Conservation (phyloP, 179 eudicot genomes). For the Actinidia arguta region DNA sequence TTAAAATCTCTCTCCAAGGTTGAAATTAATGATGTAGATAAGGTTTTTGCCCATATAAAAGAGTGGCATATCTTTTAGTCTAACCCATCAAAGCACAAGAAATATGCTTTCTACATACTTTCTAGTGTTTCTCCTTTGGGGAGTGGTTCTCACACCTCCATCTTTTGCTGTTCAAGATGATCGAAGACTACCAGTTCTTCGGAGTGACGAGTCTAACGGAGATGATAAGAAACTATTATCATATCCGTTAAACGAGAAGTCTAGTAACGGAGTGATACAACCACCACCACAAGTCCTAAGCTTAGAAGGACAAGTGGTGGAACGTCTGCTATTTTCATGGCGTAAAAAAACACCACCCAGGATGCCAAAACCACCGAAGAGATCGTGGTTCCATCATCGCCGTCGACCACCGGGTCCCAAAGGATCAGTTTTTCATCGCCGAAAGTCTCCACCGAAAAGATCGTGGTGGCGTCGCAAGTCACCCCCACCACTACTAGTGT, state of each 20-base stretch:
- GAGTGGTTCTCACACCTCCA: background rate
- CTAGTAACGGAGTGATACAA: background rate
- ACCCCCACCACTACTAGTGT: too few species aligned
- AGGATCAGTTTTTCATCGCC: background rate
- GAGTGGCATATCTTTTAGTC: background rate
- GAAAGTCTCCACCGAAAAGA: background rate
- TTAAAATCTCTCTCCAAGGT: too few species aligned
- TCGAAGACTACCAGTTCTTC: too few species aligned
- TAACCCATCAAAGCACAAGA: background rate
- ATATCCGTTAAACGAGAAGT: too few species aligned
- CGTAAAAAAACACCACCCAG: background rate
- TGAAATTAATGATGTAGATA: too few species aligned
- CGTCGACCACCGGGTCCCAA: background rate
- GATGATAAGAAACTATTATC: too few species aligned
- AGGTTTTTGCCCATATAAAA: too few species aligned
- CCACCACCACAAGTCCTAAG: background rate
- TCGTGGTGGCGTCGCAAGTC: background rate
- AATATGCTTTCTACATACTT: background rate
- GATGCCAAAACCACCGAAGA: background rate
- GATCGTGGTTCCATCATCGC: background rate
- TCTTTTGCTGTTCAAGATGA: background rate
- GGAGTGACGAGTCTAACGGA: too few species aligned
- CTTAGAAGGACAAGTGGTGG: background rate
- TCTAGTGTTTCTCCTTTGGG: background rate
- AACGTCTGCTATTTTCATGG: background rate